A percentile compares a stretch with the other conserved stretches of the same genome.
These are phyloP conservation scores for Acephala macrosclerotiorum DNA, from an alignment of 2,329 filamentous ascomycete genomes.

Conservation along the genomic window DNA sequence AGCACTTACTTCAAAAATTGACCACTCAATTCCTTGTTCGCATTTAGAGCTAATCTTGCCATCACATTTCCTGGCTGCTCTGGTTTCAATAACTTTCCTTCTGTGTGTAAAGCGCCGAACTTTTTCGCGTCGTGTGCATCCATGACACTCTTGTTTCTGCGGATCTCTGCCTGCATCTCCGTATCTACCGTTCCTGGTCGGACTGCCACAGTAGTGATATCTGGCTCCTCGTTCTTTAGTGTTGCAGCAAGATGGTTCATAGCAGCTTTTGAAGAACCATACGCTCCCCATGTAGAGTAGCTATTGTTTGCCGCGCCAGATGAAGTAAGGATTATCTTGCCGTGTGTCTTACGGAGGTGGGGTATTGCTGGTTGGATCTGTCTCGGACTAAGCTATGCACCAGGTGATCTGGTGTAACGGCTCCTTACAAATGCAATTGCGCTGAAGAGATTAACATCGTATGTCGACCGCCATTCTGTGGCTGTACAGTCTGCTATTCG, in stretches of 20 bases:
- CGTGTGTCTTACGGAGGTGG: constrained; percentile 70
- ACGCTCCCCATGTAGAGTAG: constrained; percentile 79
- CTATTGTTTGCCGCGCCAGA: constrained; percentile 75
- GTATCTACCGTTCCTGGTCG: constrained; percentile 87
- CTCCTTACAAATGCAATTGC: constrained; percentile 75
- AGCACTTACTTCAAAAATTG: constrained; percentile 71
- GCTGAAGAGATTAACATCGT: constrained; percentile 89
- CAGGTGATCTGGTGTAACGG: constrained; percentile 19
- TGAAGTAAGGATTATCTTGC: constrained; percentile 79
- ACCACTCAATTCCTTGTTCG: constrained; percentile 73
- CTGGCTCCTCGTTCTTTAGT: constrained; percentile 77
- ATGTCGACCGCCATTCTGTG: constrained; percentile 77
- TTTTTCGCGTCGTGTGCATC: constrained; percentile 62
- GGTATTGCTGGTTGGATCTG: constrained; percentile 76
- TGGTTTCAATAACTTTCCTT: constrained; percentile 77
- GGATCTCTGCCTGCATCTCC: constrained; percentile 85
- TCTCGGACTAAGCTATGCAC: not conserved
- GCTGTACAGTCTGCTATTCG: constrained; percentile 71
- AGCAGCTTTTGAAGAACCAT: constrained; percentile 84
- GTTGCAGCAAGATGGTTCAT: constrained; percentile 81
- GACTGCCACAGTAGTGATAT: constrained; percentile 75
- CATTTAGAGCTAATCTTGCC: constrained; percentile 75
- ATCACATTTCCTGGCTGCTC: constrained; percentile 89
- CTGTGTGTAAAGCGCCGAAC: constrained; percentile 74
- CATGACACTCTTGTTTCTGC: constrained; percentile 71